These are phyloP conservation scores for Beauveria asiatica DNA, from an alignment of 2,329 filamentous ascomycete species.

Conservation along the genomic window DNA sequence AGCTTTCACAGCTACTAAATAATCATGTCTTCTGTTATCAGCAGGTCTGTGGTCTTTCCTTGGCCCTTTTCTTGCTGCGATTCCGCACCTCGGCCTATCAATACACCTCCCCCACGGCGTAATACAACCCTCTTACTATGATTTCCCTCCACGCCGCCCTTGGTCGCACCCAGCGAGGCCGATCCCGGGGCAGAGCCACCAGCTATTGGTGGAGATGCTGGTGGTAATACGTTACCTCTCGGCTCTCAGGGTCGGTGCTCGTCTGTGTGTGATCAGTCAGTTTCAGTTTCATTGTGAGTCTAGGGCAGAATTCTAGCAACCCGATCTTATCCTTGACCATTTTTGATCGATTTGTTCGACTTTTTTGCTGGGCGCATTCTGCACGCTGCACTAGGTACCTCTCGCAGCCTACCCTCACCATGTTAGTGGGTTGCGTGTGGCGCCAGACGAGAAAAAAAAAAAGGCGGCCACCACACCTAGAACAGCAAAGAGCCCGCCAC, in stretches of 20 bases:
- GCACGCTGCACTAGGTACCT: too few relatives aligned
- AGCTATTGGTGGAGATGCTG: neutral
- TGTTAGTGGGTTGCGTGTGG: neutral
- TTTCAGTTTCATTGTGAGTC: too few relatives aligned
- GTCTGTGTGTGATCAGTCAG: neutral
- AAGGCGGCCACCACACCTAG: neutral
- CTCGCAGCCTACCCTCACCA: neutral
- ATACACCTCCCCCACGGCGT: neutral
- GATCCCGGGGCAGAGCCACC: slow-evolving; percentile 3
- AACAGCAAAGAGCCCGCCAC: neutral
- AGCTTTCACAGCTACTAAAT: neutral
- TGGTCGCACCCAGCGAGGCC: neutral
- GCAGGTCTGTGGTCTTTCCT: neutral
- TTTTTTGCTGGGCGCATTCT: too few relatives aligned
- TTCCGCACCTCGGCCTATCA: neutral
- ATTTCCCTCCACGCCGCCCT: neutral
- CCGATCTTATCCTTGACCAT: too few relatives aligned
- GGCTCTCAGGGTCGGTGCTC: neutral
- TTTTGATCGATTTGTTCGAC: too few relatives aligned
- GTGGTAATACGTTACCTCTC: neutral
- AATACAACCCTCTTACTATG: neutral
- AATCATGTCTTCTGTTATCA: neutral
- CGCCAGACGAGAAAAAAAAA: neutral
- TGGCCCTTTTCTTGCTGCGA: too few relatives aligned
- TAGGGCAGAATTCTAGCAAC: too few relatives aligned